These are phyloP conservation scores for Lentinula novae-zelandiae DNA, from an alignment of 1,284 basidiomycete genomes.

Conservation along the genomic window DNA sequence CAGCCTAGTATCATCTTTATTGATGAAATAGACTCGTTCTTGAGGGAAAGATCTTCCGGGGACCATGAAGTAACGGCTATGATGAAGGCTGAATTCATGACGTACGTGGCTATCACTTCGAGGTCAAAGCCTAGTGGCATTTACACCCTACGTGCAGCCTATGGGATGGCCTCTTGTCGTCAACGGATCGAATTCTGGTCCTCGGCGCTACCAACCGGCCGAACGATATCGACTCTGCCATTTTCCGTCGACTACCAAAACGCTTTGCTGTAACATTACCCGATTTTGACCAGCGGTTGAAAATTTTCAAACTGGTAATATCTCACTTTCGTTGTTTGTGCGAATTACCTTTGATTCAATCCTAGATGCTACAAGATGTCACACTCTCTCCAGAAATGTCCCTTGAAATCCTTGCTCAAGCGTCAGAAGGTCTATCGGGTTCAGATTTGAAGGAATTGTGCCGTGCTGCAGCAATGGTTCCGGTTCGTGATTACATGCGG, in stretches of 20 bases:
- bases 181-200: constrained; percentile 83
- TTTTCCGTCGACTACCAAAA: constrained; percentile 95
- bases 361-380: constrained; percentile 82
- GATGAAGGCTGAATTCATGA: constrained; percentile 99
- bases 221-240: constrained; percentile 93
- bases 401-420: constrained; percentile 64
- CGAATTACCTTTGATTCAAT: constrained; percentile 40
- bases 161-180: constrained; percentile 96
- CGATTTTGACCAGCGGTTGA: constrained; percentile 75
- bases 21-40: constrained; percentile 96
- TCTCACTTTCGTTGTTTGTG: constrained; percentile 46
- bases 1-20: constrained; percentile 93
- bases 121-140: not conserved
- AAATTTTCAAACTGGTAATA: constrained; percentile 84
- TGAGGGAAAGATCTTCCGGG: constrained; percentile 81
- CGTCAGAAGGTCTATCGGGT: constrained; percentile 81
- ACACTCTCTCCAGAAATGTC: constrained; percentile 65
- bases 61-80: constrained; percentile 99
- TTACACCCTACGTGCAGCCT: constrained; percentile 45
- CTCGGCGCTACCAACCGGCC: constrained; percentile 96
- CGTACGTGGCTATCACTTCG: constrained; percentile 48
- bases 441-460: constrained; percentile 96
- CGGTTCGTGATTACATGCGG: constrained; percentile 84
- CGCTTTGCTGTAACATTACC: constrained; percentile 92
- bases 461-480: constrained; percentile 88